Base-by-base conservation (phyloP, 768 basidiomycete species). In the Tricholoma terreum region DNA sequence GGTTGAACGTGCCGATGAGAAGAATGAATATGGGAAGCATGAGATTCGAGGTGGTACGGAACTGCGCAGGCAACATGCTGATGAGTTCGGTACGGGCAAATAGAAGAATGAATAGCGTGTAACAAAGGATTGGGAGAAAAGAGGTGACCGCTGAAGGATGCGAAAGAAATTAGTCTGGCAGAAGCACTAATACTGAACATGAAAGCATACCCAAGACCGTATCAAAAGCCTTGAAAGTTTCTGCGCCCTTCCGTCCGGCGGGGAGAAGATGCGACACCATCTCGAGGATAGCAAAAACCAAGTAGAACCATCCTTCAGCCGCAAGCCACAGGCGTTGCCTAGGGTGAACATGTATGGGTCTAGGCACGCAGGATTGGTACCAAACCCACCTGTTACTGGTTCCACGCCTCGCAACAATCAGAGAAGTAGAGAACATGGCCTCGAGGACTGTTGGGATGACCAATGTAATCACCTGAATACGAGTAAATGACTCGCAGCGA, bases 381-480 rank as follows among this genome's bases (percentile, higher is more conserved):
- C 22, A 19, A 27, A 79, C 81, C 64, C 68, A 81, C 85, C 80
- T 74, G 40, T 31, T 27, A 31, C 77, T 75, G 55, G 73, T 73
- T 19, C 75, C 74, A 75, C 79, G 71, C 57, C 81, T 80, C 21
- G 73, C 73, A 54, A 81, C 69, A 53, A 85, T 60, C 61, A 90
- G 71, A 40, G 79, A 71, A 55, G 82, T 69, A 27, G 83, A 77
- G 63, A 86, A 82, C 36, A 90, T 64, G 58, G 83, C 69, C 70
- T 90, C 89, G 52, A 90, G 66, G 38, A 71, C 81, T 15, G 85
- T 77, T 30, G 89, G 88, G 58, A 90, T 78, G 60, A 89, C 70
- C 54, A 90, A 71, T 38, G 80, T 63, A 34, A 73, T 69, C 54
- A 74, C 77, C 70, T 90, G 71, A 22, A 73, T 61, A 49, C 57